These are phyloP conservation scores for Emmonsiellopsis sp. DNA, from an alignment of 2,329 filamentous ascomycete species.

Conservation along the genomic window DNA sequence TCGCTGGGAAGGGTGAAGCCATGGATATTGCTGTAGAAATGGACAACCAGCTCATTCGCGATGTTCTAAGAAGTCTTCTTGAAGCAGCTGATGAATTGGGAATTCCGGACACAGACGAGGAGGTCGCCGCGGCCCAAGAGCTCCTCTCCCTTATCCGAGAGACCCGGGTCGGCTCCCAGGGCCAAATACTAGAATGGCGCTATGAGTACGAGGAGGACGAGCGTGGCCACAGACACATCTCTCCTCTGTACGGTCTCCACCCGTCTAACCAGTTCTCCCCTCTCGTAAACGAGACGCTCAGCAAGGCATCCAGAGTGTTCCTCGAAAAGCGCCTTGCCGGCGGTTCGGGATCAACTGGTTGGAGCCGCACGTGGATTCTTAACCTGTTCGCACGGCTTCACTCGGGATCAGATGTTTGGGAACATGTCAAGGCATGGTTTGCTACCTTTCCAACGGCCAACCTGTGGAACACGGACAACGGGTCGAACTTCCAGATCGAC, in stretches of 20 bases:
- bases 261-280: conserved; percentile 32
- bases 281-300: conserved; percentile 19
- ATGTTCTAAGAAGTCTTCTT: conserved; percentile 25
- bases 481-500: conserved; percentile 38
- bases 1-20: conserved; percentile 3
- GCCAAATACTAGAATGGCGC: conserved; percentile 23
- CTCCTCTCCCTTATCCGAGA: conserved; percentile 8
- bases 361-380: conserved; percentile 40
- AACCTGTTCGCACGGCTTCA: conserved; percentile 37
- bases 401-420: conserved; percentile 23
- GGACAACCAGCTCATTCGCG: conserved; percentile 34
- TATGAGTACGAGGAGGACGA: conserved; percentile 31
- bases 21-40: conserved; percentile 29
- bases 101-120: conserved; percentile 1
- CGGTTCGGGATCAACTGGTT: conserved; percentile 37
- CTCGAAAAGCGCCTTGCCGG: conserved; percentile 17
- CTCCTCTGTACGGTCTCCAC: conserved; percentile 40
- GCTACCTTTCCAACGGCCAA: conserved; percentile 29
- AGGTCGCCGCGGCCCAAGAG: conserved; percentile 4
- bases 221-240: conserved; percentile 42
- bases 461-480: conserved; percentile 26
- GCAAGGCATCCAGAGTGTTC: conserved; percentile 12
- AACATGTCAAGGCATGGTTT: conserved; percentile 25
- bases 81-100: neutral
- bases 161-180: conserved; percentile 13